Conservation (phyloP, 2,329 filamentous ascomycete genomes). For the Fusarium clavum region DNA sequence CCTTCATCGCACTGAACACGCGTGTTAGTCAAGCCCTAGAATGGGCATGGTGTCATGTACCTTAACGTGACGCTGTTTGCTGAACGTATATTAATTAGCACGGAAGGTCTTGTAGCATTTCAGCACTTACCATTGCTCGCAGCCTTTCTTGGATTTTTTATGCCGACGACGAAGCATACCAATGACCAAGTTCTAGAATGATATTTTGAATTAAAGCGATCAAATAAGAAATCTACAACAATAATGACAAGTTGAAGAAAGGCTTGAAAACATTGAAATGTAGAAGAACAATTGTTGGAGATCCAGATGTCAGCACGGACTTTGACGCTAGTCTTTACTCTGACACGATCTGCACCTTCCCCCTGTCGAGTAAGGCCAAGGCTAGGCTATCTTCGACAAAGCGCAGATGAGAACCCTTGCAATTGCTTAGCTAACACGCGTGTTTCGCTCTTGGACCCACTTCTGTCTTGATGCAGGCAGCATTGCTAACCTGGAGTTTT, state of each 20-base stretch:
- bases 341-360: neutral
- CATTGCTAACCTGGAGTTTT: neutral
- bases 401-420: rapidly evolving
- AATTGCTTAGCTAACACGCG: slow-evolving; percentile 29
- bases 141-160: slow-evolving; percentile 36
- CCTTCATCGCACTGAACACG: slow-evolving; percentile 36
- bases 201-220: too few species aligned
- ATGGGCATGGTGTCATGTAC: neutral
- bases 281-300: neutral
- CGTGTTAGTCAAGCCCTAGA: slow-evolving; percentile 10
- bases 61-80: slow-evolving; percentile 37
- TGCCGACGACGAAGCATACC: slow-evolving; percentile 31
- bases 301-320: neutral
- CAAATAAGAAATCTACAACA: too few species aligned
- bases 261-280: neutral
- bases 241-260: too few species aligned
- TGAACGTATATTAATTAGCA: neutral
- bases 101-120: rapidly evolving
- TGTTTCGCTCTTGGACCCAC: neutral
- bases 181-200: too few species aligned
- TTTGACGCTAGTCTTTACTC: neutral
- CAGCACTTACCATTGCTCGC: slow-evolving; percentile 26
- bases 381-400: neutral
- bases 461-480: neutral
- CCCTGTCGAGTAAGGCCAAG: neutral